Base-by-base conservation (phyloP, 331 rosid species). In the Rhamnella rubrinervis region DNA sequence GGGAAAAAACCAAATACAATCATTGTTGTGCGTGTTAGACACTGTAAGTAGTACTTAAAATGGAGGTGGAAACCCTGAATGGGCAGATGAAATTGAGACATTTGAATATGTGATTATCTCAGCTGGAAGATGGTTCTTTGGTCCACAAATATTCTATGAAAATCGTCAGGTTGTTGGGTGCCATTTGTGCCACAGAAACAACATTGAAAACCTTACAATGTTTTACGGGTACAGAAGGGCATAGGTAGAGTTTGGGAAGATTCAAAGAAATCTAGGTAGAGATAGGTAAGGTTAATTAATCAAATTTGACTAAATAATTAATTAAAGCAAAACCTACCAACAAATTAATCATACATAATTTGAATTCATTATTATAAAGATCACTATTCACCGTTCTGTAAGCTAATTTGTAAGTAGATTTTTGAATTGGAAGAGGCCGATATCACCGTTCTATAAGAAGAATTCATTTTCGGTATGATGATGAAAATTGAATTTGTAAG, bases 41-140 rank as follows among this genome's bases (percentile, higher is more conserved):
- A 28, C 25, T 16, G 70, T 65, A 65, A 65, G 70, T 65, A 10
- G 25, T 63, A 63, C 35, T 63, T 67, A 3, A n/a, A n/a, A n/a
- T n/a, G n/a, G 59, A 65, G 23, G 25, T 49, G 40, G 46, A 28
- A 18, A 65, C 35, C 26, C 8, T 49, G 55, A 50, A 7, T 65
- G 70, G 70, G 31, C 70, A 9, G 35, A 17, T 15, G 58, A 65
- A 8, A 50, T 65, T 7, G 44, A 18, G 10, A 2, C 21, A n/a
- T 65, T 65, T 50, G 70, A 65, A 8, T 65, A 28, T 9, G 46
- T 65, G 25, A 49, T 65, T 0, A 49, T 65, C 59, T 65, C 70
- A 25, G 70, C 70, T 7, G 70, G 59, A 28, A 49, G 70, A 65
- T 65, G 70, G 70, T 65, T 65, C 44, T 65, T 65, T 9, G 70